These are phyloP conservation scores for Trichophyton schoenleinii DNA, from an alignment of 2,329 filamentous ascomycete genomes.

Conservation along the genomic window DNA sequence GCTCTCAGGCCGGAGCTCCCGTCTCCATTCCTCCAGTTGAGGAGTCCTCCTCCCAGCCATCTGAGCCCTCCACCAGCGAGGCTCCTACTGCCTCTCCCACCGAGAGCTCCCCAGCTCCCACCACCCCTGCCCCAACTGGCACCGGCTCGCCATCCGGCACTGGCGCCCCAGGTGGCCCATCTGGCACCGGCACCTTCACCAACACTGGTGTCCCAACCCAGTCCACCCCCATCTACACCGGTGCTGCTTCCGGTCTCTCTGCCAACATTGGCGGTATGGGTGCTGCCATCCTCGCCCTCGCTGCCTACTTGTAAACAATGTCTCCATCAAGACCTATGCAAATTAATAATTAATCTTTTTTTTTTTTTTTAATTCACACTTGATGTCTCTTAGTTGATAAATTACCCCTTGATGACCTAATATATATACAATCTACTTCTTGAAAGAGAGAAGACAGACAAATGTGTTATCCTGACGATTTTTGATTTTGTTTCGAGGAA, in stretches of 20 bases:
- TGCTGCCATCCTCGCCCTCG: slow-evolving; percentile 17
- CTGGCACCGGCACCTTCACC: slow-evolving; percentile 10
- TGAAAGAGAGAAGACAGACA: not conserved
- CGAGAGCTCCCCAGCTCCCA: not conserved
- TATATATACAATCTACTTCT: not conserved
- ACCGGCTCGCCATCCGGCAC: not conserved
- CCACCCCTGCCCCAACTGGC: not conserved
- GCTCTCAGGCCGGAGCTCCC: slow-evolving; percentile 26
- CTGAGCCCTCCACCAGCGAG: slow-evolving; percentile 2
- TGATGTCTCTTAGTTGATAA: not conserved
- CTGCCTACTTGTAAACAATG: slow-evolving; percentile 33
- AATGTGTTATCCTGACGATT: not conserved
- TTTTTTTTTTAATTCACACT: not conserved
- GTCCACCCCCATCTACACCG: slow-evolving; percentile 14
- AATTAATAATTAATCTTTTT: not conserved
- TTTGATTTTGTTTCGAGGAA: not conserved
- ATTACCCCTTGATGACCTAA: not conserved
- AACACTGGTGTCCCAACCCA: slow-evolving; percentile 8
- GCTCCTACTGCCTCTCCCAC: slow-evolving; percentile 1
- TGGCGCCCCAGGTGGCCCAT: slow-evolving; percentile 5
- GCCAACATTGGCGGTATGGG: slow-evolving; percentile 13
- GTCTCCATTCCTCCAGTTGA: slow-evolving; percentile 25
- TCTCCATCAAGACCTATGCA: not conserved
- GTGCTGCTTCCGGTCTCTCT: slow-evolving; percentile 10
- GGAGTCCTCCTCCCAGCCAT: slow-evolving; percentile 1